A percentile compares a stretch with the other conserved stretches of the same genome.
phyloP scores from a whole-genome alignment of 2,329 filamentous ascomycete species.

The Furcasterigmium sp. region DNA sequence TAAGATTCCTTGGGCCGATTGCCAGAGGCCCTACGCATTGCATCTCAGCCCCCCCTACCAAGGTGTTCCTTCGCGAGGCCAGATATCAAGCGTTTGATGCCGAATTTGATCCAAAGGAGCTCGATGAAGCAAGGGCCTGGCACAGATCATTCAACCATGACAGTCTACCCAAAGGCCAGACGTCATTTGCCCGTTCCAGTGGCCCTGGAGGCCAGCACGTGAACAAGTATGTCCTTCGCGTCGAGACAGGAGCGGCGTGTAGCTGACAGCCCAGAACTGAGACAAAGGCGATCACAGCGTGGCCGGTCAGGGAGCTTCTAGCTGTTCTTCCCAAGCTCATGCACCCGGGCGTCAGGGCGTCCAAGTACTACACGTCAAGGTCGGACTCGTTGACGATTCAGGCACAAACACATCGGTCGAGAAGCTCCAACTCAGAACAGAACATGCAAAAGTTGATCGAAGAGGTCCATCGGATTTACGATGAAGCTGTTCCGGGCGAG shows the following conservation, averaged over 20 bases:
- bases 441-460: slow-evolving; percentile 44
- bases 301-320: slow-evolving; percentile 41
- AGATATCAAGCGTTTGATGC: slow-evolving; percentile 45
- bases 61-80: slow-evolving; percentile 5
- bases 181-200: slow-evolving; percentile 52
- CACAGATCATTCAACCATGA: slow-evolving; percentile 34
- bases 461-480: slow-evolving; percentile 43
- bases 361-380: slow-evolving; percentile 47
- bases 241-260: neutral
- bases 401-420: slow-evolving; percentile 48
- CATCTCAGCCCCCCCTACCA: too few species aligned
- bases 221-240: slow-evolving; percentile 44
- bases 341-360: slow-evolving; percentile 39
- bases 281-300: slow-evolving; percentile 51
- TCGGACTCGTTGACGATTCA: slow-evolving; percentile 50
- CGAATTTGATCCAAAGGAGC: slow-evolving; percentile 41
- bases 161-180: slow-evolving; percentile 44
- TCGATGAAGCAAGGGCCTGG: slow-evolving; percentile 49
- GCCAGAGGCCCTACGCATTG: too few species aligned
- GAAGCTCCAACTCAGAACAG: slow-evolving; percentile 45
- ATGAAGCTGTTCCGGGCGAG: slow-evolving; percentile 37
- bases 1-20: too few species aligned
- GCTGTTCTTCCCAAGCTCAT: slow-evolving; percentile 40
- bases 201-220: slow-evolving; percentile 58
- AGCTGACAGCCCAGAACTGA: slow-evolving; percentile 41